These are phyloP conservation scores for Zygoascus flipseniorum DNA, from an alignment of 805 yeast genomes.

Conservation along the genomic window DNA sequence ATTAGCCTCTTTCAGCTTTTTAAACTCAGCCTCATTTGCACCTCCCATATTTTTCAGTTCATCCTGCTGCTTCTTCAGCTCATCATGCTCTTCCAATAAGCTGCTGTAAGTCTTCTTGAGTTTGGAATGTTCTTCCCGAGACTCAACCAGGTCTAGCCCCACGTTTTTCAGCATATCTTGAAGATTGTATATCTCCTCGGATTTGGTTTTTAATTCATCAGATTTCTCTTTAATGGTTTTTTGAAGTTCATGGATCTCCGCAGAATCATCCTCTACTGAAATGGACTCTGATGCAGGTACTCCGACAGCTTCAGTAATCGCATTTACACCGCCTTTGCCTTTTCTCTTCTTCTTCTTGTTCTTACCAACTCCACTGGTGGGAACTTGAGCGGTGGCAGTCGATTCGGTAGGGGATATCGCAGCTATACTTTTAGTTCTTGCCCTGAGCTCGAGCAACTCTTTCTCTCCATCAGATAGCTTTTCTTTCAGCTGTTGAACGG, in stretches of 20 bases:
- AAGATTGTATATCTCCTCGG: constrained; percentile 58
- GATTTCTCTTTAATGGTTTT: background rate
- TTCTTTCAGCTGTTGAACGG: constrained; percentile 1
- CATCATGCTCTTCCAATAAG: background rate
- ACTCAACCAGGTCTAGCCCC: constrained; percentile 39
- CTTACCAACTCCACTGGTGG: background rate
- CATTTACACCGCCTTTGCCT: constrained; percentile 12
- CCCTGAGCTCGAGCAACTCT: background rate
- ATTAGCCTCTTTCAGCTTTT: background rate
- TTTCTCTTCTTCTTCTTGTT: constrained; percentile 23
- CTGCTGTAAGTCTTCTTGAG: constrained; percentile 2
- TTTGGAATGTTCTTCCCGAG: constrained; percentile 3
- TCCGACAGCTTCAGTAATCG: background rate
- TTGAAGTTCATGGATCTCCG: background rate
- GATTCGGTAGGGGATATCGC: background rate
- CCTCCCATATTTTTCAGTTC: background rate
- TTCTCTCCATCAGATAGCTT: background rate
- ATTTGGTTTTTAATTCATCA: constrained; percentile 4
- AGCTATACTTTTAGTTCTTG: background rate
- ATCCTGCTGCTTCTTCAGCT: background rate
- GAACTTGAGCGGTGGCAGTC: background rate
- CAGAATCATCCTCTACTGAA: background rate
- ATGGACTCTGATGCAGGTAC: background rate
- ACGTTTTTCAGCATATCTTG: constrained; percentile 69
- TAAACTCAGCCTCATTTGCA: background rate